A percentile compares a stretch with the other conserved stretches of the same genome.
phyloP scores from a whole-genome alignment of 176 grass and related monocot genomes.

The Puccinellia tenuiflora region DNA sequence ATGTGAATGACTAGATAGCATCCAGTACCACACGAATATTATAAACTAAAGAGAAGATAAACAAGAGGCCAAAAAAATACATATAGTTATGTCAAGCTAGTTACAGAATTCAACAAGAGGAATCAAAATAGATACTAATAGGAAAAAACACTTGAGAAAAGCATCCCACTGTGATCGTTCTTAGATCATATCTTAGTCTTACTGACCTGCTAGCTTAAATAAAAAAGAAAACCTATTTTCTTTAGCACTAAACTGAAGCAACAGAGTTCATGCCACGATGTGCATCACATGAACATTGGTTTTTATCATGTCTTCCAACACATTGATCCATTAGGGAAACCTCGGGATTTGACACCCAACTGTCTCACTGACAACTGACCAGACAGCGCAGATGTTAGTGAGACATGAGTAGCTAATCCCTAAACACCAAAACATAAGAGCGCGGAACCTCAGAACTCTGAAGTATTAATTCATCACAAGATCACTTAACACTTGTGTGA shows the following conservation, averaged over 20 bases:
- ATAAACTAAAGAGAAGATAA: too few relatives aligned
- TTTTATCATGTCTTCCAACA: neutral
- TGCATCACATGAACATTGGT: neutral
- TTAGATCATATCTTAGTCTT: neutral
- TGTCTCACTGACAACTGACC: neutral
- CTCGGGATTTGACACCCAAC: neutral
- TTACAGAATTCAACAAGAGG: neutral
- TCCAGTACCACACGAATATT: too few relatives aligned
- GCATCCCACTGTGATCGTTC: neutral
- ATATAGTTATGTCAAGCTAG: neutral
- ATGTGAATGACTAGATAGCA: neutral
- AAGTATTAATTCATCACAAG: neutral
- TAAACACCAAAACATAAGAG: neutral
- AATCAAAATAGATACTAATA: neutral
- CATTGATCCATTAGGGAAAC: neutral
- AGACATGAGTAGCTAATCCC: neutral
- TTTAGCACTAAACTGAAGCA: neutral
- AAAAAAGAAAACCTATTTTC: neutral
- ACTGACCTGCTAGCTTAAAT: neutral
- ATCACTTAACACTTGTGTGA: neutral
- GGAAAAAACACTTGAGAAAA: neutral
- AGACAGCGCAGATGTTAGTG: neutral
- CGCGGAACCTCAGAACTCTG: neutral
- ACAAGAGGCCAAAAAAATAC: too few relatives aligned
- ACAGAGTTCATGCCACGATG: neutral